phyloP scores from a whole-genome alignment of 2,329 filamentous ascomycete species.

The Neofusicoccum sp. region DNA sequence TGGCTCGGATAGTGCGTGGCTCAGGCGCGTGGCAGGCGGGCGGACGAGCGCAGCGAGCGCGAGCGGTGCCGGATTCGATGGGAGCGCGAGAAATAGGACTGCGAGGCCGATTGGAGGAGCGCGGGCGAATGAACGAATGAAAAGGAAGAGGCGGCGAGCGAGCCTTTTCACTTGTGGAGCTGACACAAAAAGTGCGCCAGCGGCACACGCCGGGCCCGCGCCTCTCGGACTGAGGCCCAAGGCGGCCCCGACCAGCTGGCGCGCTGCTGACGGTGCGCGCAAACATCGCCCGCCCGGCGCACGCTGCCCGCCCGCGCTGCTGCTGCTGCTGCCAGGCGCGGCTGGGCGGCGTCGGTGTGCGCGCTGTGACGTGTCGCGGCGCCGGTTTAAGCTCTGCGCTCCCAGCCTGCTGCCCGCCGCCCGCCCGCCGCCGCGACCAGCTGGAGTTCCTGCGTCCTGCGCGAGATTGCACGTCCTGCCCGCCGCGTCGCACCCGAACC shows the following conservation, averaged over 20 bases:
- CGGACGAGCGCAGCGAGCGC: conserved; percentile 1
- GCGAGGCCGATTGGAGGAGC: conserved; percentile 11
- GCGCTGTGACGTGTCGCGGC: conserved; percentile 9
- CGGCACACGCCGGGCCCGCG: conserved; percentile 3
- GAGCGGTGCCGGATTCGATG: conserved; percentile 1
- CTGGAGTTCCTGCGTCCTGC: conserved; percentile 1
- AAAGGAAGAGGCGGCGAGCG: conserved; percentile 14
- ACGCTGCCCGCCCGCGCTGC: background rate
- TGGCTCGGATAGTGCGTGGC: conserved; percentile 5
- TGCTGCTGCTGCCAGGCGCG: background rate
- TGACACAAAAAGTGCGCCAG: conserved; percentile 13
- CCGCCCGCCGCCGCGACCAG: background rate
- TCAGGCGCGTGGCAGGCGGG: conserved; percentile 10
- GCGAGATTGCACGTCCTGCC: background rate
- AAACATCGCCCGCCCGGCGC: too few relatives aligned
- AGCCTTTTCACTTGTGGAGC: conserved; percentile 11
- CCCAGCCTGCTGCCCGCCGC: background rate
- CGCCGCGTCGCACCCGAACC: background rate
- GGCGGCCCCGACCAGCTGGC: background rate
- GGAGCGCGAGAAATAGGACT: conserved; percentile 9
- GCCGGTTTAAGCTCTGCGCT: conserved; percentile 3
- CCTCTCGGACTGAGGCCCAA: conserved; percentile 7
- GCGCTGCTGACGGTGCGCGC: background rate
- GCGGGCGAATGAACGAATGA: conserved; percentile 15
- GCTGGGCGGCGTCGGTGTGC: background rate